These are phyloP conservation scores for Komagataella populi DNA, from an alignment of 805 yeast genomes.

Conservation along the genomic window DNA sequence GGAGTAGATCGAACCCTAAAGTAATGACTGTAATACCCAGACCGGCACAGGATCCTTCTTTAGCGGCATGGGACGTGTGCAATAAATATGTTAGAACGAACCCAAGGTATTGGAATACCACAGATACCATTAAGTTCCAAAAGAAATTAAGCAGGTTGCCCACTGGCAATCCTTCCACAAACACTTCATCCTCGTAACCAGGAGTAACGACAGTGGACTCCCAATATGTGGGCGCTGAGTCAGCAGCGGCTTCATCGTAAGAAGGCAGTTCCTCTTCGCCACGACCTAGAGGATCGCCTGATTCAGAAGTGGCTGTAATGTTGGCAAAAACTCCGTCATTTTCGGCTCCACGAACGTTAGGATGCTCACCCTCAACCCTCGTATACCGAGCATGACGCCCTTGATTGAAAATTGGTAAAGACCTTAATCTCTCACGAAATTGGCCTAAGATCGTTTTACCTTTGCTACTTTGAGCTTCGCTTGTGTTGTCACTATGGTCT, in stretches of 20 bases:
- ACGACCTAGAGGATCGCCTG: conserved; percentile 15
- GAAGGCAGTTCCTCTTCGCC: conserved; percentile 60
- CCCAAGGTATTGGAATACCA: conserved; percentile 91
- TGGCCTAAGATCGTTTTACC: not conserved
- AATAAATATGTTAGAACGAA: conserved; percentile 79
- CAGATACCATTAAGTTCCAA: conserved; percentile 82
- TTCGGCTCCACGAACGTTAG: conserved; percentile 17
- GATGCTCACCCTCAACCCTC: conserved; percentile 1
- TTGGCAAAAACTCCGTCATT: conserved; percentile 91
- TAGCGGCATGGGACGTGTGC: conserved; percentile 95
- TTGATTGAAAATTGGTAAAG: not conserved
- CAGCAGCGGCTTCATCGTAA: conserved; percentile 91
- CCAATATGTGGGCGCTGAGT: conserved; percentile 94
- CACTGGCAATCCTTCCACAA: conserved; percentile 91
- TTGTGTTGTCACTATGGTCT: not conserved
- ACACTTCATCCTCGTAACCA: conserved; percentile 76
- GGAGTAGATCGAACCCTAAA: conserved; percentile 47
- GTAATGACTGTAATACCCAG: conserved; percentile 73
- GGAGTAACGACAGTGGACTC: conserved; percentile 77
- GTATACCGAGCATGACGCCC: not conserved
- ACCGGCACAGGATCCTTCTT: conserved; percentile 89
- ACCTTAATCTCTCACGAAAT: not conserved
- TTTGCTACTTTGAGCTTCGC: not conserved
- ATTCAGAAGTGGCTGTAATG: conserved; percentile 68
- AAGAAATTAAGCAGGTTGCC: conserved; percentile 80